A percentile compares a stretch with the other conserved stretches of the same genome.
phyloP scores from a whole-genome alignment of 225 moss, liverwort and hornwort genomes.

The Pleurozium schreberi region DNA sequence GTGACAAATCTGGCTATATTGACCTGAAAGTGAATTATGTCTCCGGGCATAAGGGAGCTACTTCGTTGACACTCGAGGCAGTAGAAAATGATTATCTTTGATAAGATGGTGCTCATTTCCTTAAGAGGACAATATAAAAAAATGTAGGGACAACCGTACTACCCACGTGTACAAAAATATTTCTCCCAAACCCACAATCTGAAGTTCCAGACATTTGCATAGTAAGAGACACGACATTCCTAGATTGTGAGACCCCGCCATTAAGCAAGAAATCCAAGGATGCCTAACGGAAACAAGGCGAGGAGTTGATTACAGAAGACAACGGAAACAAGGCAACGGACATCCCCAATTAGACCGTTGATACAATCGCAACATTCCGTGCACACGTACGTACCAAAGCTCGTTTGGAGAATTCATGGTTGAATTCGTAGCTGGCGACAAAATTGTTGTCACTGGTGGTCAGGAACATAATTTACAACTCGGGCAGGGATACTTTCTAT shows the following conservation, averaged over 20 bases:
- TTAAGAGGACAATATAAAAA: too few relatives aligned
- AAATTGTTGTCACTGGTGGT: constrained; percentile 17
- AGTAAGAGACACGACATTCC: not conserved
- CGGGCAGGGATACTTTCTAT: not conserved
- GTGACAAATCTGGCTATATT: not conserved
- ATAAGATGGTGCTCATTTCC: not conserved
- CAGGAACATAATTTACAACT: constrained; percentile 22
- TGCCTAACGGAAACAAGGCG: not conserved
- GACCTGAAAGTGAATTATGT: not conserved
- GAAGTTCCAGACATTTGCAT: not conserved
- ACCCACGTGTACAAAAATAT: not conserved
- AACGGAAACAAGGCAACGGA: not conserved
- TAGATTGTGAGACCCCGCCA: too few relatives aligned
- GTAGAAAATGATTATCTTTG: too few relatives aligned
- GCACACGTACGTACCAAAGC: too few relatives aligned
- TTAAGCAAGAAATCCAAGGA: not conserved
- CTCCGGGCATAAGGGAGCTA: not conserved
- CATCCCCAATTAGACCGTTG: not conserved
- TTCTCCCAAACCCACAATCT: not conserved
- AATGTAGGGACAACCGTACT: fast-evolving
- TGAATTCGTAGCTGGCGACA: not conserved
- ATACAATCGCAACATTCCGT: too few relatives aligned
- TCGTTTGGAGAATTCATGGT: not conserved
- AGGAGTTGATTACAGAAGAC: not conserved
- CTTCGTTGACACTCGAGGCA: too few relatives aligned